phyloP scores from a whole-genome alignment of 2,329 filamentous ascomycete genomes.

The Mariannaea sp. region DNA sequence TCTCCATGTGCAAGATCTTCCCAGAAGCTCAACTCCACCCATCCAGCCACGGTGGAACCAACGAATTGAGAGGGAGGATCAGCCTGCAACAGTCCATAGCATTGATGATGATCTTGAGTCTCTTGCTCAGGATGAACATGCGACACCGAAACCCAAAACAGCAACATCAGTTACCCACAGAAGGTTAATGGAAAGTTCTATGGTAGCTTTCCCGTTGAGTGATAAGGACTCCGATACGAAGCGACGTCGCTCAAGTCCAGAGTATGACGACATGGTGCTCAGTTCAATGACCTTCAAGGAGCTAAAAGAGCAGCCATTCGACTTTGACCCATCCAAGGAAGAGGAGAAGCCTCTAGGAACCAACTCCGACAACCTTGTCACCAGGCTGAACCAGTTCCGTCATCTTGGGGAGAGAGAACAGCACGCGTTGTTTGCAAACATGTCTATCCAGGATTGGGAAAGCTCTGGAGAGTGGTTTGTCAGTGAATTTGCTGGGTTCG shows the following conservation, averaged over 20 bases:
- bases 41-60: conserved; percentile 30
- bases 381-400: conserved; percentile 57
- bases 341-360: conserved; percentile 43
- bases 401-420: conserved; percentile 52
- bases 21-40: conserved; percentile 37
- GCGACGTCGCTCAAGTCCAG: conserved; percentile 51
- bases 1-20: conserved; percentile 25
- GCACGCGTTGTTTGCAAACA: conserved; percentile 55
- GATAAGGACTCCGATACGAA: conserved; percentile 39
- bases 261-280: conserved; percentile 63
- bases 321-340: conserved; percentile 58
- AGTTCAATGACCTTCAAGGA: conserved; percentile 58
- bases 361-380: conserved; percentile 49
- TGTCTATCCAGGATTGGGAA: conserved; percentile 63
- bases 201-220: conserved; percentile 26
- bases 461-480: conserved; percentile 64
- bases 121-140: conserved; percentile 28
- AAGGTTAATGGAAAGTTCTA: conserved; percentile 31
- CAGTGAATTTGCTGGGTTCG: conserved; percentile 56
- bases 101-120: conserved; percentile 35
- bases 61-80: conserved; percentile 25
- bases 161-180: conserved; percentile 26
- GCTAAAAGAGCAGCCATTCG: conserved; percentile 58
- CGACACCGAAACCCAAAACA: conserved; percentile 34
- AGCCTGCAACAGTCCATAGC: conserved; percentile 25